Evolutionary conservation across 352 stramenopile species (phyloP).

Genomic region (Globisporangium nagaii): DNA sequence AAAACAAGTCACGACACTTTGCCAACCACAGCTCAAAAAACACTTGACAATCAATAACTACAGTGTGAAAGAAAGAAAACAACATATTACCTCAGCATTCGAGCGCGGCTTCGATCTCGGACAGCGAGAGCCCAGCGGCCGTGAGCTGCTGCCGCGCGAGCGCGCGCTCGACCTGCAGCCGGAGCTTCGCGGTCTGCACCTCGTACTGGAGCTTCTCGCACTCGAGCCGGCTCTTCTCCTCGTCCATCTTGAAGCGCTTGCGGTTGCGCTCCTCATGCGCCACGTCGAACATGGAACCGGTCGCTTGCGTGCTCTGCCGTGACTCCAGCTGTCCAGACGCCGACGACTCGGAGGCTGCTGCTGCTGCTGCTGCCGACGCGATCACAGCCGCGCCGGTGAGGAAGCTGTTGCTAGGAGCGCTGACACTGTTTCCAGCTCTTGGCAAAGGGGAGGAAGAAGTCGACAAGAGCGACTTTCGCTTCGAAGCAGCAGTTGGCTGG

Average conservation of each 20-base stretch:
- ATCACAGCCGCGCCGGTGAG: background rate
- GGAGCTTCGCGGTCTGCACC: conserved; percentile 41
- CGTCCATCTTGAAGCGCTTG: conserved; percentile 55
- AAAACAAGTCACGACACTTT: no score
- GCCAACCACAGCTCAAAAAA: no score
- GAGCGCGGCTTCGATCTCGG: conserved; percentile 28
- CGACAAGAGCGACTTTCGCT: background rate
- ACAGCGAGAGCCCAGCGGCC: conserved; percentile 33
- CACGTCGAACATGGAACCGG: conserved; percentile 45
- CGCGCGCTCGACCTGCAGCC: conserved; percentile 44
- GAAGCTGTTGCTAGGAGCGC: background rate
- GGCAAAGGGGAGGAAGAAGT: background rate
- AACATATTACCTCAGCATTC: no score
- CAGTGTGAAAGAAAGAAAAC: no score
- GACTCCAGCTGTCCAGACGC: background rate
- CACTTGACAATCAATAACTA: no score
- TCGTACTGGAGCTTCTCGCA: conserved; percentile 61
- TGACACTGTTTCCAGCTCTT: background rate
- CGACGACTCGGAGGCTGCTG: no score
- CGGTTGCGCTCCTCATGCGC: conserved; percentile 56
- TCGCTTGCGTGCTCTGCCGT: no score
- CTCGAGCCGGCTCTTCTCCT: conserved; percentile 54
- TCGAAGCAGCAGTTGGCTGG: background rate
- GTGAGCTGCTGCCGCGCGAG: conserved; percentile 49
- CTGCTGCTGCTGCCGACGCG: background rate